Evolutionary conservation across 176 grass and related monocot genomes (phyloP), one percentile per base, ranked within the genome.

Genomic region (Elymus sibiricus): DNA sequence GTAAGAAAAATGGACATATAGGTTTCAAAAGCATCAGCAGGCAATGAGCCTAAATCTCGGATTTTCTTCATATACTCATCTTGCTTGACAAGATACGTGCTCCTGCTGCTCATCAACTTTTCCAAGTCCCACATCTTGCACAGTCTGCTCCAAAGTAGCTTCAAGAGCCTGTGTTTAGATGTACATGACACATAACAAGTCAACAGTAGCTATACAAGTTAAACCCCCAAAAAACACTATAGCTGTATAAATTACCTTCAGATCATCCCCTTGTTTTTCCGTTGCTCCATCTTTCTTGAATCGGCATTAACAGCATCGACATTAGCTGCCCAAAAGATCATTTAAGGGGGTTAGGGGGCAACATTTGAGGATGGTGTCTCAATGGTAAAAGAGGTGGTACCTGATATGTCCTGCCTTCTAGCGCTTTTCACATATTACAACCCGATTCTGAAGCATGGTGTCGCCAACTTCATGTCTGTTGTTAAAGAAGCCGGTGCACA

Each of bases 61-160:
- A 98, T 98, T 81, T 98, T 98, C 84, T 94, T 98, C 93, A 88
- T 88, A 80, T 88, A 95, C 21, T 98, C 97, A 32, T 98, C 97
- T 86, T 98, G 97, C 73, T 95, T 98, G 11, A 94, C 81, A 59
- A 95, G 73, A 92, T 95, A 85, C 24, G 66, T 84, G 69, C 74
- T 98, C 82, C 97, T 91, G 53, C 84, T 95, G 80, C 81, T 92
- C 88, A 98, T 90, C 64, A 94, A 89, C 73, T 94, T 88, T 81
- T 98, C 94, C 59, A 98, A 86, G 64, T 95, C 97, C 92, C 14
- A 86, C 92, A 80, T 91, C 92, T 95, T 92, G 86, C 59, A 95
- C 88, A 64, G 85, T 95, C 35, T 89, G 92, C 76, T 98, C 97
- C 82, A 92, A 82, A 81, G 82, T 91, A 9, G 80, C 90, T 91